Evolutionary conservation across 176 grass and related monocot species (phyloP).

Genomic region (Saccharum spontaneum): DNA sequence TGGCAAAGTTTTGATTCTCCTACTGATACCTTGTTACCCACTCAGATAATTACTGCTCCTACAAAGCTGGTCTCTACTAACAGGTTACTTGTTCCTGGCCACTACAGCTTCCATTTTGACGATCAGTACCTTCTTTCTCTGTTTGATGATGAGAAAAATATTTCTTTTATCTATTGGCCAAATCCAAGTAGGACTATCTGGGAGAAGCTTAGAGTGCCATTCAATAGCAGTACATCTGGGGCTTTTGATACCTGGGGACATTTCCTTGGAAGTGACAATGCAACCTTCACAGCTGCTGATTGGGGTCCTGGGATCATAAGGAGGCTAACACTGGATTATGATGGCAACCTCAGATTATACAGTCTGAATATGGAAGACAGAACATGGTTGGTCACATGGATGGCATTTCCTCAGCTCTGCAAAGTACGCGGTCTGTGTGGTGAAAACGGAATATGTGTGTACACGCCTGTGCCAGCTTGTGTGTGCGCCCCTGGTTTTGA

Average conservation of each 20-base stretch:
- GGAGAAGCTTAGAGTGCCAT: conserved; percentile 14
- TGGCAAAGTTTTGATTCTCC: conserved; percentile 56
- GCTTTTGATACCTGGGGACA: conserved; percentile 24
- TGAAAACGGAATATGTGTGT: conserved; percentile 57
- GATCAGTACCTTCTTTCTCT: conserved; percentile 44
- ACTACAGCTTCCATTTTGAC: conserved; percentile 51
- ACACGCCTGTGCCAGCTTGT: conserved; percentile 41
- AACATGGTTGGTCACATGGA: conserved; percentile 57
- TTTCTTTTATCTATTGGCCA: conserved; percentile 55
- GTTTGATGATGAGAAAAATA: conserved; percentile 38
- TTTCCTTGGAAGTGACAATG: conserved; percentile 40
- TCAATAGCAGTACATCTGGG: conserved; percentile 30
- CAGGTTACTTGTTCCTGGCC: conserved; percentile 41
- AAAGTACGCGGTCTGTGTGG: conserved; percentile 46
- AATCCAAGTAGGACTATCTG: conserved; percentile 28
- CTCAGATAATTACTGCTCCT: conserved; percentile 32
- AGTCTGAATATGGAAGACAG: conserved; percentile 24
- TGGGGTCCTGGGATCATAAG: conserved; percentile 35
- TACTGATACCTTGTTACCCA: conserved; percentile 46
- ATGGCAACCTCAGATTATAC: conserved; percentile 52
- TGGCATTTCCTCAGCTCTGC: conserved; percentile 42
- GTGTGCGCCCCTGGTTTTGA: conserved; percentile 47
- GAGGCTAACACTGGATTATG: conserved; percentile 49
- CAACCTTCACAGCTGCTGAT: conserved; percentile 37
- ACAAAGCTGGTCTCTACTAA: conserved; percentile 35